These are phyloP conservation scores for Pichia kluyveri DNA, from an alignment of 805 yeast genomes.

Conservation along the genomic window DNA sequence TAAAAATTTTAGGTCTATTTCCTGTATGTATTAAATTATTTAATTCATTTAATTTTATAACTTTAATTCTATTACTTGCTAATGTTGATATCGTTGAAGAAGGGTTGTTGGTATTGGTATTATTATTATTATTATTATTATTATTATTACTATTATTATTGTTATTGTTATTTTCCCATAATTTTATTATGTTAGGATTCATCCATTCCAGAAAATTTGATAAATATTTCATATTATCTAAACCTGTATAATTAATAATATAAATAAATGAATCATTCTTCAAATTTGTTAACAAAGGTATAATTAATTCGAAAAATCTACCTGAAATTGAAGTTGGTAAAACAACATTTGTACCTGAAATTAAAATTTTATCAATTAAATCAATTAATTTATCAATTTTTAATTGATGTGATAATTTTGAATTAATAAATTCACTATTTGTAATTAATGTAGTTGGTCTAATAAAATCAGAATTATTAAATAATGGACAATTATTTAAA, in stretches of 20 bases:
- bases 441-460: constrained; percentile 83
- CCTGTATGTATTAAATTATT: constrained; percentile 29
- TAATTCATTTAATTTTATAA: constrained; percentile 49
- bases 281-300: constrained; percentile 41
- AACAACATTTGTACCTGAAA: constrained; percentile 71
- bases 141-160: not conserved
- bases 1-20: constrained; percentile 61
- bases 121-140: not conserved
- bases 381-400: constrained; percentile 57
- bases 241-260: constrained; percentile 69
- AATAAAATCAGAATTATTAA: constrained; percentile 46
- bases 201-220: constrained; percentile 93
- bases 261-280: constrained; percentile 19
- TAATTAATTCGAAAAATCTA: constrained; percentile 69
- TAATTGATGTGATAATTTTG: constrained; percentile 49
- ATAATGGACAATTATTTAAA: constrained; percentile 53
- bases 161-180: constrained; percentile 54
- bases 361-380: constrained; percentile 55
- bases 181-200: constrained; percentile 75
- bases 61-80: constrained; percentile 49
- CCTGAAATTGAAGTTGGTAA: constrained; percentile 78
- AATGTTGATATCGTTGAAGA: constrained; percentile 51
- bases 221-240: constrained; percentile 71
- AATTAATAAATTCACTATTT: constrained; percentile 52
- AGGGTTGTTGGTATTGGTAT: no score